Base-by-base conservation (phyloP, 2,329 filamentous ascomycete genomes). In the Rhinocladiella similis region DNA sequence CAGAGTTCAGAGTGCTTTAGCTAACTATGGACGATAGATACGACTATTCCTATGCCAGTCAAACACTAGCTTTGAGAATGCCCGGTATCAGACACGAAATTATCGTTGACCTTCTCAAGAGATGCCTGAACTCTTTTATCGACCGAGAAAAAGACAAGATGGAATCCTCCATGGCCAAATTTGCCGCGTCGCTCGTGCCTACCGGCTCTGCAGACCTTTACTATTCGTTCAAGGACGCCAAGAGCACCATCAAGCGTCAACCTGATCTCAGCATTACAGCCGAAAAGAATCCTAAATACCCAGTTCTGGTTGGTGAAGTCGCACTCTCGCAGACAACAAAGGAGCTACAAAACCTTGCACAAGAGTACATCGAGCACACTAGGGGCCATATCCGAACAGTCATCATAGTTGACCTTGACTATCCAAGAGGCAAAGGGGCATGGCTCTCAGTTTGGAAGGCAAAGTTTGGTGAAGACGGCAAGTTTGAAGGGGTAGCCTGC, bases 291-390 rank as follows among this genome's bases (percentile, higher is more conserved):
- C 7, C 16, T 5, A 1, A 3, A 14, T 16, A 20, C 25, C 50
- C 50, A n/a, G 22, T 42, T 19, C 25, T 52, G 25, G 25, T 52
- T 43, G 25, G 38, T 14, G 50, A 52, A 29, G 50, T 52, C 20
- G 50, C 39, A n/a, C 3, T n/a, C 36, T 29, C 50, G 27, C 50
- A 52, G 38, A 33, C 50, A 18, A 43, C 39, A 13, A 3, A 45
- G 19, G 25, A 10, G 7, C 25, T 52, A 10, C 3, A 52, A 14
- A 35, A 43, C 1, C n/a, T 45, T 16, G 50, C 50, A 36, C 39
- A 18, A 33, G 50, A 52, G 13, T 52, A 52, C 18, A 36, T 52
- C 50, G 38, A 43, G 39, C 16, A 9, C 5, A 52, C 22, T 14
- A 10, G 45, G 4, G 50, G 25, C 7, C 19, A 35, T 2, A 45